These are phyloP conservation scores for Trichoderma virens DNA, from an alignment of 495 filamentous ascomycete species.

Conservation along the genomic window DNA sequence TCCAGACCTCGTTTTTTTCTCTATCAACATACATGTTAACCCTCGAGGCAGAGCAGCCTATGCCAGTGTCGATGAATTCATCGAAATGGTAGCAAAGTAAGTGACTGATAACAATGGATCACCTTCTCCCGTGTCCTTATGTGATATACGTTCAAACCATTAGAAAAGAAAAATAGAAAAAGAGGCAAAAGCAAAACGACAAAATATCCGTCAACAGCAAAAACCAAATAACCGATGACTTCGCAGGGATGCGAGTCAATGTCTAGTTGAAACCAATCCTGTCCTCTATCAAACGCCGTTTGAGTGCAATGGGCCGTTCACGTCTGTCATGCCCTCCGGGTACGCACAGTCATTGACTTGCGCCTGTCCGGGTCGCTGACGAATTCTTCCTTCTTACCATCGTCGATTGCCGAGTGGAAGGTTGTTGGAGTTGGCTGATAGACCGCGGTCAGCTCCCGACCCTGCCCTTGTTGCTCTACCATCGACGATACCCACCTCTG, in stretches of 20 bases:
- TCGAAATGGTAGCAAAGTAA: neutral
- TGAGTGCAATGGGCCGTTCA: conserved; percentile 8
- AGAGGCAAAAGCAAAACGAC: neutral
- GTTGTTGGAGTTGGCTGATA: conserved; percentile 34
- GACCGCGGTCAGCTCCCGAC: conserved; percentile 13
- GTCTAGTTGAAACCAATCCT: conserved; percentile 9
- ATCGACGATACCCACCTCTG: conserved; percentile 38
- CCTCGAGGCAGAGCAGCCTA: neutral
- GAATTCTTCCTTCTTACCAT: conserved; percentile 27
- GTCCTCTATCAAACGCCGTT: conserved; percentile 9
- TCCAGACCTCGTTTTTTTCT: neutral
- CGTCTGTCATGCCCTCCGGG: conserved; percentile 3
- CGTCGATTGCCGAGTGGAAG: conserved; percentile 39
- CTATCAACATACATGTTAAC: conserved; percentile 8
- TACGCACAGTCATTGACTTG: neutral
- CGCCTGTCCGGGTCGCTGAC: neutral
- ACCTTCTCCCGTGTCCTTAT: neutral
- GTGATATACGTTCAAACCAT: conserved; percentile 7
- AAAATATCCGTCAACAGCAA: conserved; percentile 8
- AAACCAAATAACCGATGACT: conserved; percentile 9
- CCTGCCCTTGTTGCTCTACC: conserved; percentile 14
- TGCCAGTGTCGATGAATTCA: neutral
- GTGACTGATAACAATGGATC: neutral
- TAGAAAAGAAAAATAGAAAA: neutral
- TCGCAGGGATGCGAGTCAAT: conserved; percentile 4